Conservation (phyloP, 345 rosid species). For the Trapa incisa region DNA sequence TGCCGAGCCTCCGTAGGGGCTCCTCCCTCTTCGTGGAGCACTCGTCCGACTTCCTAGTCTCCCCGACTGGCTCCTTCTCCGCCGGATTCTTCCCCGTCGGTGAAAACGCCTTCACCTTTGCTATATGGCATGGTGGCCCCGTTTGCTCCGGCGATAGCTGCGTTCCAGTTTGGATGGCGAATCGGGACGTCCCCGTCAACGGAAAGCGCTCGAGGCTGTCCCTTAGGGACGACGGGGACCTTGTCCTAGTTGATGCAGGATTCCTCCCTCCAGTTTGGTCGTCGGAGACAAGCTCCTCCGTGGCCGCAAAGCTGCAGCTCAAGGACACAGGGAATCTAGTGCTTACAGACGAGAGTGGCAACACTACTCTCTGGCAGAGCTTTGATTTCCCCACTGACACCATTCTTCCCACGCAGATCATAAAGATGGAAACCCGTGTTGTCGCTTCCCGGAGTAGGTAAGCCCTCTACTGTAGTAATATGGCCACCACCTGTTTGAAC, state of each 20-base stretch:
- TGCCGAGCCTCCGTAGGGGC: conserved; percentile 6
- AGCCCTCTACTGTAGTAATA: neutral
- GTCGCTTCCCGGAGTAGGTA: conserved; percentile 20
- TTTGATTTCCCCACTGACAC: conserved; percentile 30
- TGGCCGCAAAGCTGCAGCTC: conserved; percentile 5
- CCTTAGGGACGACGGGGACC: conserved; percentile 11
- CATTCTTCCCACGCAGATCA: conserved; percentile 27
- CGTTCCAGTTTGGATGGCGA: conserved; percentile 24
- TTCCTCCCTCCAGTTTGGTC: conserved; percentile 8
- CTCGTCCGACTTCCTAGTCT: conserved; percentile 12
- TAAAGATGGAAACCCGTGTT: conserved; percentile 12
- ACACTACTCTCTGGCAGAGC: conserved; percentile 20
- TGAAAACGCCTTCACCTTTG: conserved; percentile 17
- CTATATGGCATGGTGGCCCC: conserved; percentile 17
- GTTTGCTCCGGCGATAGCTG: conserved; percentile 2
- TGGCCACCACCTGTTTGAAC: neutral
- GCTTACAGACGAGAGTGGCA: conserved; percentile 1
- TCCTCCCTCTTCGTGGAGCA: conserved; percentile 17
- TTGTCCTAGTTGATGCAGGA: conserved; percentile 19
- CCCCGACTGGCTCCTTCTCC: conserved; percentile 14
- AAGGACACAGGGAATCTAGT: conserved; percentile 19
- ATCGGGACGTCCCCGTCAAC: conserved; percentile 19
- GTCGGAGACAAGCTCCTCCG: conserved; percentile 4
- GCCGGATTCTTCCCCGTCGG: conserved; percentile 23
- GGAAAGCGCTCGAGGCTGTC: conserved; percentile 24